These are phyloP conservation scores for Penicillium paneum DNA, from an alignment of 2,329 filamentous ascomycete genomes.

Conservation along the genomic window DNA sequence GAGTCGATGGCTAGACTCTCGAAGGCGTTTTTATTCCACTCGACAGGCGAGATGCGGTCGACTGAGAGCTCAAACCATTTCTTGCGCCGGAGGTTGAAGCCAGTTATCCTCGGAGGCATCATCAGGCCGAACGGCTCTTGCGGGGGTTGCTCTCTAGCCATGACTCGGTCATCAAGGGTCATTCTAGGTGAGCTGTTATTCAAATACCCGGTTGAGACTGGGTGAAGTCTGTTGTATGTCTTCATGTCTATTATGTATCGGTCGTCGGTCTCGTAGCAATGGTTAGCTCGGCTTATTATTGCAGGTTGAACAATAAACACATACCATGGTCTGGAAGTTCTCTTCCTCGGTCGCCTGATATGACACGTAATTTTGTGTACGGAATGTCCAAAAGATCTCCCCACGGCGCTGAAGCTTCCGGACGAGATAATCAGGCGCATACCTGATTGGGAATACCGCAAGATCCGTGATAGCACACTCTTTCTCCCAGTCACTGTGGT, in stretches of 20 bases:
- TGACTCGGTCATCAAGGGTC: not conserved
- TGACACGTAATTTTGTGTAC: conserved; percentile 8
- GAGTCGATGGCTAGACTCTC: conserved; percentile 16
- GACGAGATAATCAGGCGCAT: conserved; percentile 35
- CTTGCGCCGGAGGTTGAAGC: conserved; percentile 16
- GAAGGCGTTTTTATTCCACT: conserved; percentile 21
- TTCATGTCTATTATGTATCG: conserved; percentile 15
- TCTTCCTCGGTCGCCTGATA: conserved; percentile 7
- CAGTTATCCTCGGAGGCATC: conserved; percentile 6
- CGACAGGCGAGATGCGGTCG: conserved; percentile 13
- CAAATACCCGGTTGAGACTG: not conserved
- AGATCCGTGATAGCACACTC: conserved; percentile 2
- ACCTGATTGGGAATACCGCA: conserved; percentile 2
- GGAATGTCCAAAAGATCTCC: conserved; percentile 8
- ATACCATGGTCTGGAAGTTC: conserved; percentile 8
- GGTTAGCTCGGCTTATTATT: not conserved
- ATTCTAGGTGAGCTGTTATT: not conserved
- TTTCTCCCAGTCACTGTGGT: not conserved
- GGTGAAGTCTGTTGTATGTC: conserved; percentile 6
- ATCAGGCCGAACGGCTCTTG: not conserved
- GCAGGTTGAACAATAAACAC: not conserved
- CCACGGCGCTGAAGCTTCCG: conserved; percentile 48
- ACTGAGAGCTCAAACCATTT: conserved; percentile 13
- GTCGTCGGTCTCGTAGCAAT: conserved; percentile 1
- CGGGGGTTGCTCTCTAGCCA: not conserved